Evolutionary conservation across 768 basidiomycete species (phyloP).

Genomic region (Termitomyces sp.): DNA sequence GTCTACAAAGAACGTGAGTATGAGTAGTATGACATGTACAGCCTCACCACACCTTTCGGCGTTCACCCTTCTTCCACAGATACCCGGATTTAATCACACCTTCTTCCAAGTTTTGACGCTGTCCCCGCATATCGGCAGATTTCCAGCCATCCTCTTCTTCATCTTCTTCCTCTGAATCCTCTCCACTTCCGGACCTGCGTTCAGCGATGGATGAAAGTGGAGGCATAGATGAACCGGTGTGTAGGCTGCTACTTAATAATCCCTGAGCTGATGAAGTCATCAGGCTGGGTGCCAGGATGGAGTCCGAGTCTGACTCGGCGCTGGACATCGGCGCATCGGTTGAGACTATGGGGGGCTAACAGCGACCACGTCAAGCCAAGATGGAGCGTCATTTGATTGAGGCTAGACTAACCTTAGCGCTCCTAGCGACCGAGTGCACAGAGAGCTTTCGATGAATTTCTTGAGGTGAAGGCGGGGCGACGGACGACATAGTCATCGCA

Average conservation of each 20-base stretch:
- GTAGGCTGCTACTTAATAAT: constrained; percentile 22
- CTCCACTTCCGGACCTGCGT: constrained; percentile 64
- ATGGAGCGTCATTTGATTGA: constrained; percentile 14
- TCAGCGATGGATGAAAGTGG: constrained; percentile 80
- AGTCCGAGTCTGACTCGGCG: constrained; percentile 87
- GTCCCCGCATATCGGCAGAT: constrained; percentile 43
- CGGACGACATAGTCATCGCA: constrained; percentile 21
- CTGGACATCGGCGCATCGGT: constrained; percentile 50
- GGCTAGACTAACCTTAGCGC: constrained; percentile 40
- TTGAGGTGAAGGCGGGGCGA: constrained; percentile 76
- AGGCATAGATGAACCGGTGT: constrained; percentile 39
- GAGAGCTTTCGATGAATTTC: constrained; percentile 87
- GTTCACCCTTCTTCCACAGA: constrained; percentile 96
- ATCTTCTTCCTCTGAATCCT: constrained; percentile 81
- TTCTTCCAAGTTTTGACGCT: constrained; percentile 52
- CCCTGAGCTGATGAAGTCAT: constrained; percentile 37
- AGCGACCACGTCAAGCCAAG: constrained; percentile 8
- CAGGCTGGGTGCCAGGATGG: constrained; percentile 56
- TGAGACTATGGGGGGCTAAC: constrained; percentile 21
- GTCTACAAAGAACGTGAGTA: constrained; percentile 50
- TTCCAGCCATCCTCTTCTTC: constrained; percentile 69
- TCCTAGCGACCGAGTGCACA: constrained; percentile 60
- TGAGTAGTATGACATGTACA: constrained; percentile 6
- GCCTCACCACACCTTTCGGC: constrained; percentile 73
- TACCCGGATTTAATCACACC: constrained; percentile 89